These are phyloP conservation scores for Blastosporella zonata DNA, from an alignment of 1,284 basidiomycete species.

Conservation along the genomic window DNA sequence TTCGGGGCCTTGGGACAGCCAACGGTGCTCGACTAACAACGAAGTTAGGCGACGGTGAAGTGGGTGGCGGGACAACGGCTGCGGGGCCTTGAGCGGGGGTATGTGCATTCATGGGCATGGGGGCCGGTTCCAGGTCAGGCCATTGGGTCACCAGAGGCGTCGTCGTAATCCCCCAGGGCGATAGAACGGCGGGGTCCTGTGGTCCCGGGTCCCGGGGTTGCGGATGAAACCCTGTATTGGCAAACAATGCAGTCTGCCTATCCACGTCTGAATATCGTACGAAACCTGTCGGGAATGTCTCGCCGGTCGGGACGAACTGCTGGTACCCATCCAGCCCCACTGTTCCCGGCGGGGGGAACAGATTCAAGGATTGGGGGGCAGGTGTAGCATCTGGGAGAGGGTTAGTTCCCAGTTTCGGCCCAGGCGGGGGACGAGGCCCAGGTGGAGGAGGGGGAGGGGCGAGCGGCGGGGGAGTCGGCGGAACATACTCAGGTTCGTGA, in stretches of 20 bases:
- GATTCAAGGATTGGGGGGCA: neutral
- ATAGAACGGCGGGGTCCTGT: neutral
- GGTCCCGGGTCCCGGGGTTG: neutral
- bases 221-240: constrained; percentile 1
- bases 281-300: constrained; percentile 18
- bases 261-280: constrained; percentile 12
- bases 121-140: neutral
- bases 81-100: neutral
- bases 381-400: neutral
- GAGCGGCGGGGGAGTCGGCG: neutral
- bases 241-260: neutral
- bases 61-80: too few relatives aligned
- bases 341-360: neutral
- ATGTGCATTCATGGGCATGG: neutral
- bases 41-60: neutral
- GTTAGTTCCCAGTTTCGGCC: neutral
- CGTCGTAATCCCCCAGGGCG: neutral
- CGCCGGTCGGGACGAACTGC: constrained; percentile 5
- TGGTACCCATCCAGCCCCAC: neutral
- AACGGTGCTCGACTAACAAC: neutral
- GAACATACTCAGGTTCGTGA: neutral
- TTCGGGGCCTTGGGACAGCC: neutral
- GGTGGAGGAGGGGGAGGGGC: neutral
- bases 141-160: neutral
- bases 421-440: neutral